phyloP scores from a whole-genome alignment of 352 stramenopile species.

The Phytophthora tentaculata region DNA sequence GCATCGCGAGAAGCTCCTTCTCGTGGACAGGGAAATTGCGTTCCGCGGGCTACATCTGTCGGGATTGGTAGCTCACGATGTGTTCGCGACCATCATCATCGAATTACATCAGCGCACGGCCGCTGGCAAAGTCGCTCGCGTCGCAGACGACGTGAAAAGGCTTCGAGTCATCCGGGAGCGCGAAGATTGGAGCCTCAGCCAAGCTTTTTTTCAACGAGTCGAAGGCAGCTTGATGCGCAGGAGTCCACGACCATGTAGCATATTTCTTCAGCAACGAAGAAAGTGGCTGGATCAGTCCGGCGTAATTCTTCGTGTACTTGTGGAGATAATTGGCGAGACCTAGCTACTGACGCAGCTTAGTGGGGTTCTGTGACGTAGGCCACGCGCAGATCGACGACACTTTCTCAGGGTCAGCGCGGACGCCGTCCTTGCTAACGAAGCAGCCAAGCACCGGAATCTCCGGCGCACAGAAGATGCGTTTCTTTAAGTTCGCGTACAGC shows the following conservation, averaged over 20 bases:
- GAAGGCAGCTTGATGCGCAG: not conserved
- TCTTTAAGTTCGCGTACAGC: not conserved
- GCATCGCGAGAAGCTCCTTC: not conserved
- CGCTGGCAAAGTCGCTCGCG: not conserved
- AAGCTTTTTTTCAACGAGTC: slow-evolving; percentile 4
- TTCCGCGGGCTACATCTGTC: not conserved
- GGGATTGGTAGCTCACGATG: not conserved
- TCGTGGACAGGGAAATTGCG: not conserved
- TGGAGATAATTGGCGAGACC: not conserved
- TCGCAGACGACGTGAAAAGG: slow-evolving; percentile 4
- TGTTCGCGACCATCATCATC: not conserved
- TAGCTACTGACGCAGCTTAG: not conserved
- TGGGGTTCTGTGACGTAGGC: not conserved
- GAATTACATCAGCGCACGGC: not conserved
- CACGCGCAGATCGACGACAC: not conserved
- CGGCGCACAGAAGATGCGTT: not conserved
- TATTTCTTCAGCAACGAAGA: not conserved
- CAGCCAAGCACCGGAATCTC: not conserved
- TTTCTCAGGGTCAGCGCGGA: not conserved
- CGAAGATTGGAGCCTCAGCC: not conserved
- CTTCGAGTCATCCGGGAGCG: not conserved
- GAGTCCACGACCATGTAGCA: not conserved
- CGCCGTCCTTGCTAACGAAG: not conserved
- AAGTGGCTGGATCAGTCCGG: not conserved
- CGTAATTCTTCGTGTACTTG: slow-evolving; percentile 3